phyloP scores from a whole-genome alignment of 2,329 filamentous ascomycete species.

The Colletotrichum orchidophilum region DNA sequence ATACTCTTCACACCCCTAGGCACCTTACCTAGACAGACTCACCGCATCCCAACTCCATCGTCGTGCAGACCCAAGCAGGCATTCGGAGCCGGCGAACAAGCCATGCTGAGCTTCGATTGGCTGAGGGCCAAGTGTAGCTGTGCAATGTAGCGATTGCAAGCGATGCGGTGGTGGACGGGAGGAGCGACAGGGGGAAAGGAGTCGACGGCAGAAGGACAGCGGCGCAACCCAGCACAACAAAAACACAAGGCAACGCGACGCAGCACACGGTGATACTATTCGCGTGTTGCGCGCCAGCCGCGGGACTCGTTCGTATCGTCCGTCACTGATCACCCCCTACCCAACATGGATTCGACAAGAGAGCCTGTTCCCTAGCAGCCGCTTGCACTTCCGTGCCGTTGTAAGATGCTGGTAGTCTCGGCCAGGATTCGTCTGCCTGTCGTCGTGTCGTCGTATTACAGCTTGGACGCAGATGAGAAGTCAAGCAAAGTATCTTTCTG shows the following conservation, averaged over 20 bases:
- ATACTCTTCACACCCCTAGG: background rate
- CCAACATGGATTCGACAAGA: background rate
- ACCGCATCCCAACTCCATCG: constrained; percentile 32
- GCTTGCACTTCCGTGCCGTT: background rate
- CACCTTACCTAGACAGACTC: constrained; percentile 3
- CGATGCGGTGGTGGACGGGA: too few relatives aligned
- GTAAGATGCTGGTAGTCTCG: background rate
- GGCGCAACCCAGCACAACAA: background rate
- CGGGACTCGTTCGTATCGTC: constrained; percentile 6
- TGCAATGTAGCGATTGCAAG: constrained; percentile 2
- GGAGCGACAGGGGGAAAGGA: background rate
- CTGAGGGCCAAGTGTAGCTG: background rate
- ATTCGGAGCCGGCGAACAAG: background rate
- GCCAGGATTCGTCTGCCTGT: background rate
- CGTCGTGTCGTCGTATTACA: background rate
- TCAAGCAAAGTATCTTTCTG: background rate
- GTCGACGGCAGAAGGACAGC: constrained; percentile 4
- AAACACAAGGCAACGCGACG: background rate
- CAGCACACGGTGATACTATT: constrained; percentile 1
- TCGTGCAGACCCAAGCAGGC: constrained; percentile 29
- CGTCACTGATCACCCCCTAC: background rate
- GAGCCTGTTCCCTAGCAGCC: background rate
- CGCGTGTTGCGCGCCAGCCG: constrained; percentile 17
- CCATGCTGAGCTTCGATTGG: constrained; percentile 29
- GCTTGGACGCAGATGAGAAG: background rate